A percentile compares a stretch with the other conserved stretches of the same genome.
These are phyloP conservation scores for Tetrahymena borealis DNA, from an alignment of 73 alveolate genomes.

Conservation along the genomic window DNA sequence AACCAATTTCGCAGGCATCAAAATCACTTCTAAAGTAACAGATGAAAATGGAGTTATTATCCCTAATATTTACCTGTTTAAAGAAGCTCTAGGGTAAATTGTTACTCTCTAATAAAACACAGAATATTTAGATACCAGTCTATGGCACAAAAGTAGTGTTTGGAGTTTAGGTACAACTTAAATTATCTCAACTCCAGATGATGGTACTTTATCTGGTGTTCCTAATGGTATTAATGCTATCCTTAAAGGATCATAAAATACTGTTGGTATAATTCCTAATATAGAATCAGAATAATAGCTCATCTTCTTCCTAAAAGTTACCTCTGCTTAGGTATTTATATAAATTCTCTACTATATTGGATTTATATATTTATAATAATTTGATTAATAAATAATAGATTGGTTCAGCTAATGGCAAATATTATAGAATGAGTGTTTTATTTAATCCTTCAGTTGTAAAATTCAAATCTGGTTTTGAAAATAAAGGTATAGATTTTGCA, in stretches of 20 bases:
- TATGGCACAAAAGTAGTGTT: background rate
- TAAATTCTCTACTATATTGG: background rate
- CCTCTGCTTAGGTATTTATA: background rate
- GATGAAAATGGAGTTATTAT: background rate
- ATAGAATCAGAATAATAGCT: background rate
- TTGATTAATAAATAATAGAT: background rate
- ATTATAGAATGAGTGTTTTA: background rate
- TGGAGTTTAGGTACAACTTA: background rate
- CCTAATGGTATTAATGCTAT: background rate
- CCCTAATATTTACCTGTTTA: background rate
- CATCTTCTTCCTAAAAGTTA: background rate
- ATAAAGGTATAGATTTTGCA: background rate
- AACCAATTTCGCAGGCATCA: background rate
- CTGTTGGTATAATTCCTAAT: background rate
- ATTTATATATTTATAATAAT: background rate
- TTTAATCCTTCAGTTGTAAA: background rate
- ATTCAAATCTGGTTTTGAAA: background rate
- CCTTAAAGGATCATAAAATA: background rate
- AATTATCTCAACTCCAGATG: background rate
- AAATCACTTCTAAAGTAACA: background rate
- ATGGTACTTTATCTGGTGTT: background rate
- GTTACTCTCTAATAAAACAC: background rate
- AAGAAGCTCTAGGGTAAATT: background rate
- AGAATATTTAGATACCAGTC: background rate
- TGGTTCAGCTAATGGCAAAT: background rate